Base-by-base conservation (phyloP, 2,329 filamentous ascomycete species). In the Parafenestella ontariensis region DNA sequence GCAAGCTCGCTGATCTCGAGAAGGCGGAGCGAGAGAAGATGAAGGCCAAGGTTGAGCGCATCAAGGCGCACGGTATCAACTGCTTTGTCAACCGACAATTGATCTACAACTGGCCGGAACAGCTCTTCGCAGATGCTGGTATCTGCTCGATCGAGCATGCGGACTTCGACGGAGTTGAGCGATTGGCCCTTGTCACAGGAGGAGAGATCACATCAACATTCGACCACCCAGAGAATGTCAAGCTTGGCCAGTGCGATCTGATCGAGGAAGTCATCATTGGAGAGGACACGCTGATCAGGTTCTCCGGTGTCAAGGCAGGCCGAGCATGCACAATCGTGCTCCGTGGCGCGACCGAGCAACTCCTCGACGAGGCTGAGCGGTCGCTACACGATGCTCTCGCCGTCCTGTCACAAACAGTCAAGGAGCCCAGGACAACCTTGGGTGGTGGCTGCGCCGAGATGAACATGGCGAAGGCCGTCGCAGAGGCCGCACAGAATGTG, bases 61-160 rank as follows among this genome's bases (percentile, higher is more conserved):
- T 99, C 82, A 99, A 98, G 86, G 86, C 92, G 42, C 95, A 99
- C 73, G 95, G 95, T 55, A 97, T 99, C 81, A 99, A 99, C 85
- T 98, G 95, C 84, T 99, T 99, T 79, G 96, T 99, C 78, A 99
- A 99, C 85, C 85, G 95, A 68, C 95, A 99, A 78, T 87, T 99
- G 61, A 99, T 99, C 81, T 99, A 99, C 85, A 99, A 99, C 84
- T 99, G 95, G 95, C 95, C 95, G 5, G 95, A 99, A 79, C 95
- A 99, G 80, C 89, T 99, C 42, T 99, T 99, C 74, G 92, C 94
- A 31, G 95, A 99, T 76, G 94, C 93, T 7, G 95, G 95, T 59
- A 98, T 99, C 78, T 91, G 96, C 83, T 96, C 92, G 24, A 99
- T 99, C 68, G 95, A 99, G 82, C 95, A 99, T 77, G 95, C 95